A percentile compares a stretch with the other conserved stretches of the same genome.
Evolutionary conservation across 306 rosid genomes (phyloP).

Genomic region (Corylus heterophylla): DNA sequence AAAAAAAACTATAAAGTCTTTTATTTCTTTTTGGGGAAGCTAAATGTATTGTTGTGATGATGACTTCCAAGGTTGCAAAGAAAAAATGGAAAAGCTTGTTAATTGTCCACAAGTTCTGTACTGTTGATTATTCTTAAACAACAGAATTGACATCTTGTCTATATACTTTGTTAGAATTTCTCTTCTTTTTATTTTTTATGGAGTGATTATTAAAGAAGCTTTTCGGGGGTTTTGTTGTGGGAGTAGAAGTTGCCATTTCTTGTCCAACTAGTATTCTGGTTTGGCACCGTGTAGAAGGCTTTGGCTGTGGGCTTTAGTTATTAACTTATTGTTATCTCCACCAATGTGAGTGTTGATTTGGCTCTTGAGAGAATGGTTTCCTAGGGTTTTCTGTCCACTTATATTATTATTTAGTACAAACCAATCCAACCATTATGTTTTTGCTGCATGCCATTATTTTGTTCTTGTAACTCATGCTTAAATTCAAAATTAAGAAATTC

Average conservation of each 20-base stretch:
- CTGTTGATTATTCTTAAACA: neutral
- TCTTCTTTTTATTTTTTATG: too few species aligned
- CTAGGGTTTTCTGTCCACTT: neutral
- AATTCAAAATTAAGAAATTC: neutral
- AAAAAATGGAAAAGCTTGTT: neutral
- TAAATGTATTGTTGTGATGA: too few species aligned
- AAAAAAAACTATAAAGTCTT: too few species aligned
- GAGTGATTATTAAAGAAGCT: neutral
- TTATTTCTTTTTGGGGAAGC: too few species aligned
- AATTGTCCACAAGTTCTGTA: neutral
- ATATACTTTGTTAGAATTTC: neutral
- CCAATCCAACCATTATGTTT: neutral
- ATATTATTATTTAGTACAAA: neutral
- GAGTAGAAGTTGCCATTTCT: neutral
- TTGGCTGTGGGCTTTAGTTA: neutral
- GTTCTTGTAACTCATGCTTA: neutral
- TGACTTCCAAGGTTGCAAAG: too few species aligned
- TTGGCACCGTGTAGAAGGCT: neutral
- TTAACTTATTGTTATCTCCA: neutral
- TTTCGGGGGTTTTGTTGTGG: neutral
- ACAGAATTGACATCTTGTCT: neutral
- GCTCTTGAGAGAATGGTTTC: neutral
- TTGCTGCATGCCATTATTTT: neutral
- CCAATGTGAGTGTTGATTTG: neutral
- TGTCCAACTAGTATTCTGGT: neutral